Conservation (phyloP, 805 yeast species). For the Zygosaccharomyces bailii region DNA sequence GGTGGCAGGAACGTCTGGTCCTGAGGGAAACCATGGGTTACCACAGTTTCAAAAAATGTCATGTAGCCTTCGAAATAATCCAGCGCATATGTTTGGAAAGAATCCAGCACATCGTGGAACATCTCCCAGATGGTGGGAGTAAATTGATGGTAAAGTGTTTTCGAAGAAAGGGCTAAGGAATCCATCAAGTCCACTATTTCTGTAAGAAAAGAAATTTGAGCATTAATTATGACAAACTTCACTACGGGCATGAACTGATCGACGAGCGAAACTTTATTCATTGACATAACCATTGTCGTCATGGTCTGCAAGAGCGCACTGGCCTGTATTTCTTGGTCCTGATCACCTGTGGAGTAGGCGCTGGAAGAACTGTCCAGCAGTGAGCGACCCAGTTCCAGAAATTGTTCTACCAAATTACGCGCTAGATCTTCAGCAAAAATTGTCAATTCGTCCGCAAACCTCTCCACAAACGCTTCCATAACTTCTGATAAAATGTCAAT, state of each 20-base stretch:
- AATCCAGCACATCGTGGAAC: constrained; percentile 45
- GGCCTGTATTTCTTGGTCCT: constrained; percentile 67
- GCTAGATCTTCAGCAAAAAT: constrained; percentile 79
- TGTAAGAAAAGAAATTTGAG: constrained; percentile 56
- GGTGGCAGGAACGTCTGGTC: constrained; percentile 30
- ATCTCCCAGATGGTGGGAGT: constrained; percentile 54
- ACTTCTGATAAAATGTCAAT: constrained; percentile 81
- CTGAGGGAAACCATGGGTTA: constrained; percentile 48
- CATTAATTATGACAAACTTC: constrained; percentile 54
- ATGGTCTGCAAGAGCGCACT: constrained; percentile 66
- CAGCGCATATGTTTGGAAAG: constrained; percentile 56
- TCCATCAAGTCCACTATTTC: constrained; percentile 64
- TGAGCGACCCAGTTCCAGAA: constrained; percentile 53
- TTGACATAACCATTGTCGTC: constrained; percentile 67
- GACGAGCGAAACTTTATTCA: constrained; percentile 55
- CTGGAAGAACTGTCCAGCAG: constrained; percentile 45
- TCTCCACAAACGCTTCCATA: constrained; percentile 94
- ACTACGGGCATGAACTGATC: constrained; percentile 56
- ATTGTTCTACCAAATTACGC: constrained; percentile 57
- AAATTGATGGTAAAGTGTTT: constrained; percentile 43
- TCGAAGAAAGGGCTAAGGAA: constrained; percentile 49
- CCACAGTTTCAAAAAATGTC: constrained; percentile 55
- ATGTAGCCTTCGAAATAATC: constrained; percentile 56
- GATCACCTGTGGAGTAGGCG: constrained; percentile 39
- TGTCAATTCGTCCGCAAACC: constrained; percentile 78